Evolutionary conservation across 2,329 filamentous ascomycete genomes (phyloP).

Genomic region (Neoarthrinium moseri): DNA sequence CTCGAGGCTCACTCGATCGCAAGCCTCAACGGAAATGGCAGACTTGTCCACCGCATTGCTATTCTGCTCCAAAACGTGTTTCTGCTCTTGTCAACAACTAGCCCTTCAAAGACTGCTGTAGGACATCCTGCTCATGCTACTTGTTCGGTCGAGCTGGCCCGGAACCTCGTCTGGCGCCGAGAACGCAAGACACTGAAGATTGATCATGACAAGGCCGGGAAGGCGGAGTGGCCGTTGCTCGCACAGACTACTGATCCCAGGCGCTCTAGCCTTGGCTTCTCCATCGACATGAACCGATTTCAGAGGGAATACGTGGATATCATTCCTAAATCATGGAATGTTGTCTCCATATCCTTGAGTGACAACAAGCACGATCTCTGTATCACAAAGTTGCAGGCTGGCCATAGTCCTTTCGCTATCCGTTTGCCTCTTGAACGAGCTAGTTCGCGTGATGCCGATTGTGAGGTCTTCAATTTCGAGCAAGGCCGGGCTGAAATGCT

Average conservation of each 20-base stretch:
- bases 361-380: constrained; percentile 82
- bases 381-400: constrained; percentile 79
- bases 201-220: constrained; percentile 33
- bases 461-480: constrained; percentile 78
- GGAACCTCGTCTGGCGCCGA: constrained; percentile 66
- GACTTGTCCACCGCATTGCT: constrained; percentile 62
- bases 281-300: constrained; percentile 61
- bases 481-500: constrained; percentile 76
- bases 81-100: constrained; percentile 64
- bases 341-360: constrained; percentile 81
- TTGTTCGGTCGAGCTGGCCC: constrained; percentile 66
- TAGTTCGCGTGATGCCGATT: constrained; percentile 74
- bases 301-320: constrained; percentile 82
- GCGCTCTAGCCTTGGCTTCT: constrained; percentile 44
- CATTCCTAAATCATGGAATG: constrained; percentile 79
- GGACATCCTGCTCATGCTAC: constrained; percentile 58
- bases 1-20: constrained; percentile 61
- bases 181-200: constrained; percentile 55
- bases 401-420: constrained; percentile 78
- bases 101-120: constrained; percentile 42
- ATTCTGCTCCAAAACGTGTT: constrained; percentile 63
- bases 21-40: constrained; percentile 51
- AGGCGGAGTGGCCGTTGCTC: constrained; percentile 33
- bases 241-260: constrained; percentile 27
- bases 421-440: constrained; percentile 83